A percentile compares a stretch with the other conserved stretches of the same genome.
phyloP scores from a whole-genome alignment of 108 stramenopile genomes.

The Thalassiosira profunda region DNA sequence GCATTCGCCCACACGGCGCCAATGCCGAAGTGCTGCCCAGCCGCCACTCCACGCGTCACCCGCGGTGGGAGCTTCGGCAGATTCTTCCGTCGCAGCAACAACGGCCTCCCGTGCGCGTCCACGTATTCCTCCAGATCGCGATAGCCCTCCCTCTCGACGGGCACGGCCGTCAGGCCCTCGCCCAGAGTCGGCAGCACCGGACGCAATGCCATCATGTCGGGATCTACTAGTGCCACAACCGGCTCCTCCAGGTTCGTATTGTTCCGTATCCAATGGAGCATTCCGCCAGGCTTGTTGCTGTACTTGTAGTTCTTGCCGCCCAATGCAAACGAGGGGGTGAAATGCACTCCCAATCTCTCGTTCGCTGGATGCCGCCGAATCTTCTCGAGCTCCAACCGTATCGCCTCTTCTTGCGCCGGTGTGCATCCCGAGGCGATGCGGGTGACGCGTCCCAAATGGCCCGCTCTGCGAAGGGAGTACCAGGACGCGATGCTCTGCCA shows the following conservation, averaged over 20 bases:
- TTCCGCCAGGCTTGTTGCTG: constrained; percentile 94
- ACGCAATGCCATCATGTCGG: constrained; percentile 80
- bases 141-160: neutral
- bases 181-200: constrained; percentile 69
- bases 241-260: constrained; percentile 58
- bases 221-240: constrained; percentile 77
- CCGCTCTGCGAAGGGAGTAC: constrained; percentile 65
- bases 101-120: constrained; percentile 16
- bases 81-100: constrained; percentile 17
- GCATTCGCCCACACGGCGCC: constrained; percentile 33
- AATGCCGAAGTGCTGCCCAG: constrained; percentile 50
- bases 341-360: constrained; percentile 59
- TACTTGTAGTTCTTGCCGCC: constrained; percentile 67
- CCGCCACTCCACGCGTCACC: constrained; percentile 24
- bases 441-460: constrained; percentile 86
- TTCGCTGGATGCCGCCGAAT: constrained; percentile 41
- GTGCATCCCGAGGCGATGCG: constrained; percentile 86
- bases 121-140: constrained; percentile 28
- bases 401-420: constrained; percentile 19
- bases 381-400: constrained; percentile 18
- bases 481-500: constrained; percentile 94
- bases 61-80: constrained; percentile 20
- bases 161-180: neutral
- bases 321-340: constrained; percentile 63
- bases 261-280: constrained; percentile 84